Evolutionary conservation across 768 basidiomycete genomes (phyloP), one percentile per base, ranked within the genome.

Genomic region (Auriscalpium vulgare): DNA sequence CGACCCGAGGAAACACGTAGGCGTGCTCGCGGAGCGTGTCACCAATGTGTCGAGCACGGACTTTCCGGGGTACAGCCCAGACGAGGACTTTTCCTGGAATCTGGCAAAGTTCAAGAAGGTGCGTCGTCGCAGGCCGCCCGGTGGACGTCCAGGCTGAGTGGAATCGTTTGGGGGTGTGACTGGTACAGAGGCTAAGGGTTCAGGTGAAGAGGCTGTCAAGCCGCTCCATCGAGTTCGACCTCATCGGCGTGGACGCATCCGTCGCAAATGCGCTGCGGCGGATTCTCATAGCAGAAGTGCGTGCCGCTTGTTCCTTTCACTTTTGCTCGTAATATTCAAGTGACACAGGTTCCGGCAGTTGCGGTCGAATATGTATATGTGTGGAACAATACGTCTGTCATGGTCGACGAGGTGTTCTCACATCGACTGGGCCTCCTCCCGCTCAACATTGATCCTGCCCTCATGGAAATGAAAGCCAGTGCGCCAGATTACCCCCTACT

Each of bases 201-300:
- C 77, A 84, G 55, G 78, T 97, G 37, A 83, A 88, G 58, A 80
- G 89, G 45, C 73, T 95, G 37, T 95, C 94, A 0, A 79, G 87
- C 45, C 80, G 86, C 14, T 86, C 88, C 2, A 82, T 97, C 59
- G 95, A 97, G 62, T 95, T 99, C 69, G 97, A 99, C 71, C 75
- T 98, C 47, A 81, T 97, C 55, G 95, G 95, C 6, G 88, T 97
- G 34, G 95, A 99, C 68, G 91, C 97, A 0, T 90, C 92, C 14
- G 89, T 99, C 56, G 94, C 97, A 35, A 98, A 99, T 69, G 93
- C 95, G 0, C 82, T 95, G 61, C 79, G 97, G 29, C 78, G 97
- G 55, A 92, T 97, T 54, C 77, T 97, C 67, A 89, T 98, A 48
- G 88, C 95, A 10, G 97, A 99, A 80, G 95, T 93, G 56, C 53